Base-by-base conservation (phyloP, 352 stramenopile species). In the Pythium monospermum region DNA sequence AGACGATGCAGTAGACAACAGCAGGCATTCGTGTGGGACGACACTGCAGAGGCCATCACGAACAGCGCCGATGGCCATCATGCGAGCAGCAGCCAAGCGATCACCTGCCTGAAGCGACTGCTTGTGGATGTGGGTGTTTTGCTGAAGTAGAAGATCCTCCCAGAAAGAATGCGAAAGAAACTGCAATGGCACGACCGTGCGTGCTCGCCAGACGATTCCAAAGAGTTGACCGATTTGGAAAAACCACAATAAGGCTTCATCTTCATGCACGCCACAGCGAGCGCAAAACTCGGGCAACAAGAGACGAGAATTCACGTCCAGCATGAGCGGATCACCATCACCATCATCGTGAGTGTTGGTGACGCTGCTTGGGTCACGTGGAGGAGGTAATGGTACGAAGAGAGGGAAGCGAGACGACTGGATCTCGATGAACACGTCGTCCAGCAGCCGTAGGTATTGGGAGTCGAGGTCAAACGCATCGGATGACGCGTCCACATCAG, bases 321-420 rank as follows among this genome's bases (percentile, higher is more conserved):
- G 55, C 40, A 37, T n/a, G 36, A 42, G 30, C 7, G 27, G 4
- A 35, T 19, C 22, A 4, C 6, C 6, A 22, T 10, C 6, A 6
- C n/a, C 1, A 16, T 6, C 32, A 33, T 50, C 30, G 21, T n/a
- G 19, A 33, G 21, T 26, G 21, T 11, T 32, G 18, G 1, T 28
- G 12, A 10, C 21, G 10, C 32, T 26, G 30, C 32, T 35, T 33
- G 13, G 0, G n/a, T n/a, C n/a, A 4, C 6, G 27, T 7, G 16
- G 46, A 35, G 46, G 44, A 45, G 11, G 30, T 8, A 30, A 39
- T 16, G 76, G 78, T 6, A 66, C 46, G 38, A 92, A 79, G 0
- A 92, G 57, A 3, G 81, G 78, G 23, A 87, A 75, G 1, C 10
- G 15, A 26, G 72, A 69, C 3, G 78, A 92, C 46, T 92, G 81